These are phyloP conservation scores for Rhynchospora tenuis DNA, from an alignment of 176 grass and related monocot species.

Conservation along the genomic window DNA sequence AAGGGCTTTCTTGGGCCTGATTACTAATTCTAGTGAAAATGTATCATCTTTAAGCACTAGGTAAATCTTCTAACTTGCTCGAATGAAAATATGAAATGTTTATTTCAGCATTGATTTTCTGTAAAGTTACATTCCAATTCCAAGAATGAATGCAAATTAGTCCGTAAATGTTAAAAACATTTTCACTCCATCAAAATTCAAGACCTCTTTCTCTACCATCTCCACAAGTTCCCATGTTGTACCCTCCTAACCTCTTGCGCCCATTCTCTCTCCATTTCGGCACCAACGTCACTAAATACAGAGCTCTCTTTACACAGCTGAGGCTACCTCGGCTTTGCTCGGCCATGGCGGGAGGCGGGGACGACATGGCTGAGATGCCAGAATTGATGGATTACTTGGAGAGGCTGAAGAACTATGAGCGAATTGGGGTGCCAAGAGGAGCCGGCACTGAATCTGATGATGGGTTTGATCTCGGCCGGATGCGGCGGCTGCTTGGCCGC, in stretches of 20 bases:
- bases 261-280: not conserved
- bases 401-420: slow-evolving; percentile 69
- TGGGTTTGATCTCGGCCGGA: slow-evolving; percentile 83
- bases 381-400: slow-evolving; percentile 86
- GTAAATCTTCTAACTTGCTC: too few relatives aligned
- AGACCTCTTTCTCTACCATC: not conserved
- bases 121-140: too few relatives aligned
- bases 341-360: slow-evolving; percentile 18
- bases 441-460: slow-evolving; percentile 76
- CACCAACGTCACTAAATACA: not conserved
- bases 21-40: too few relatives aligned
- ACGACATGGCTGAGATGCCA: slow-evolving; percentile 27
- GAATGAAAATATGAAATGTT: too few relatives aligned
- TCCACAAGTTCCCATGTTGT: not conserved
- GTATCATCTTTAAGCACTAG: too few relatives aligned
- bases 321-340: slow-evolving; percentile 1
- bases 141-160: not conserved
- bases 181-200: not conserved
- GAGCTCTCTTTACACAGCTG: not conserved
- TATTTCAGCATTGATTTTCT: too few relatives aligned
- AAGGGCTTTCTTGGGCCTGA: too few relatives aligned
- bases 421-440: slow-evolving; percentile 57
- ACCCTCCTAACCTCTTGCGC: not conserved
- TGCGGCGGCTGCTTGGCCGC: slow-evolving; percentile 58
- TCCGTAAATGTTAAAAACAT: not conserved